These are phyloP conservation scores for Tylopilus subfusipes DNA, from an alignment of 768 basidiomycete species.

Conservation along the genomic window DNA sequence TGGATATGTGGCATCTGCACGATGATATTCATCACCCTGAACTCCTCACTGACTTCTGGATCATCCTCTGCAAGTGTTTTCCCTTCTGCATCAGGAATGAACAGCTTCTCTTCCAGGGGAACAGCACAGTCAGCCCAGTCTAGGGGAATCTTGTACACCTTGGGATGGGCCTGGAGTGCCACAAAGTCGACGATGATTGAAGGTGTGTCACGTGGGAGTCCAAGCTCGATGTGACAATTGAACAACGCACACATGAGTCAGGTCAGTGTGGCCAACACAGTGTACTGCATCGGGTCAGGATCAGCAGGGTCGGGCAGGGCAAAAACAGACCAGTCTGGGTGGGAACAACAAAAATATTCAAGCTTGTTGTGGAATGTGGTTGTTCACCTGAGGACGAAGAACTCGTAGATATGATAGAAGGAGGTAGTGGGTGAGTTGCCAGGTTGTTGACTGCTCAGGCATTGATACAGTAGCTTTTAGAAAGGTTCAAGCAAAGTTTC, in stretches of 20 bases:
- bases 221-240: conserved; percentile 10
- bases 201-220: conserved; percentile 7
- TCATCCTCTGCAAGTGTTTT: neutral
- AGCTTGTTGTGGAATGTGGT: conserved; percentile 11
- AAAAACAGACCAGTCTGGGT: conserved; percentile 4
- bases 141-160: conserved; percentile 4
- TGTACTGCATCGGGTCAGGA: conserved; percentile 1
- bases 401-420: conserved; percentile 9
- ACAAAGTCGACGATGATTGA: conserved; percentile 10
- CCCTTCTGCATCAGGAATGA: conserved; percentile 4
- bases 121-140: neutral
- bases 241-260: conserved; percentile 9
- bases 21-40: conserved; percentile 8
- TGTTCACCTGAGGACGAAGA: conserved; percentile 9
- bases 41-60: conserved; percentile 8
- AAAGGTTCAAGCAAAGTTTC: too few relatives aligned
- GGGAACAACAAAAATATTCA: conserved; percentile 9
- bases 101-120: neutral
- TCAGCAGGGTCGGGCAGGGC: conserved; percentile 2
- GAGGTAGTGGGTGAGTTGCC: conserved; percentile 3
- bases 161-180: conserved; percentile 7
- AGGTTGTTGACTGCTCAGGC: neutral
- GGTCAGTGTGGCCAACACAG: conserved; percentile 5
- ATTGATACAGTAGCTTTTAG: too few relatives aligned
- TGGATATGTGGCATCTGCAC: conserved; percentile 11